Evolutionary conservation across 345 rosid species (phyloP), one percentile per base, ranked within the genome.

Genomic region (Raphanus raphanistrum): DNA sequence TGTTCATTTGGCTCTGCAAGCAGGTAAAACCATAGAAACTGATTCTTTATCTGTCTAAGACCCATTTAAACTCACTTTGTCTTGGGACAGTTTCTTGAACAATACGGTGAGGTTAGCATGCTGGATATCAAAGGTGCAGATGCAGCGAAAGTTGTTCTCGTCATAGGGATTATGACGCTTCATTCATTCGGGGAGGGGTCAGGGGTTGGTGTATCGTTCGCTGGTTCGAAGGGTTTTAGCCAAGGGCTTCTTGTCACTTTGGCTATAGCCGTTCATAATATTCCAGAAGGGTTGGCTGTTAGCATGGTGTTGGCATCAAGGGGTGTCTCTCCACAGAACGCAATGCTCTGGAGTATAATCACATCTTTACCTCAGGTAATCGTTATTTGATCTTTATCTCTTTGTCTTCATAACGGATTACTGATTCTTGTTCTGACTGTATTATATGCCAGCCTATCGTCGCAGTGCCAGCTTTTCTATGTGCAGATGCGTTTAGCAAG

Each of bases 161-260:
- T 95, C 73, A 85, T 95, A 38, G 98, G 99, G 68, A 95, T 95
- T 64, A 95, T 95, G 99, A 95, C 98, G 70, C 99, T 95, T 77
- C 99, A 95, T 86, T 95, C 98, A 65, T 92, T 95, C 57, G 99
- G 98, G 73, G 98, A 95, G 86, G 99, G 99, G 61, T 92, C 98
- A 41, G 98, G 98, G 57, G 98, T 95, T 67, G 99, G 99, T 73
- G 99, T 92, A 65, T 95, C 99, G n/a, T 95, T 95, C 66, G 99
- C 98, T 35, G 97, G 99, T 75, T 88, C 97, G 57, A 95, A 91
- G 84, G 98, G 98, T 57, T 91, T 95, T 79, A 79, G 89, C 79
- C 98, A 92, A 87, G 99, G 99, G 63, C 98, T 95, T 80, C 75
- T 95, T 76, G 98, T 95, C 65, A 92, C 99, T 78, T 83, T 95